These are phyloP conservation scores for Chaetomiaceae sp. DNA, from an alignment of 2,329 filamentous ascomycete species.

Conservation along the genomic window DNA sequence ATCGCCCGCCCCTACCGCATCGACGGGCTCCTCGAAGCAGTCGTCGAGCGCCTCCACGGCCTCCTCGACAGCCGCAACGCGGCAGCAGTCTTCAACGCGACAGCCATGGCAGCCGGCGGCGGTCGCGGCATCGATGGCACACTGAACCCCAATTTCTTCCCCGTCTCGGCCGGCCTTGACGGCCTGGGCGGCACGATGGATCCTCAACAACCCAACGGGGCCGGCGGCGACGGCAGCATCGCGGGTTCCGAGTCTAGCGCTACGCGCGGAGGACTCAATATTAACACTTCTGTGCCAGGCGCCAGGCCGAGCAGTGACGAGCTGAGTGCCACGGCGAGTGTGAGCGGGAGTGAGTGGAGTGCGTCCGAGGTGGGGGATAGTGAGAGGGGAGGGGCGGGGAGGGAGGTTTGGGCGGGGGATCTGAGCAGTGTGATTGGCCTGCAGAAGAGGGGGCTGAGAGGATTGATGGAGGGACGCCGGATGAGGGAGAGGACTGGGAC, in stretches of 20 bases:
- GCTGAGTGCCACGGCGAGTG: slow-evolving; percentile 46
- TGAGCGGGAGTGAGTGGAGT: slow-evolving; percentile 54
- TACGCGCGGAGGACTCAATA: slow-evolving; percentile 38
- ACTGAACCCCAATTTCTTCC: slow-evolving; percentile 60
- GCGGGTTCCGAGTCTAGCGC: slow-evolving; percentile 18
- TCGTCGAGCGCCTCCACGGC: slow-evolving; percentile 84
- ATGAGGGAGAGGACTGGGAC: slow-evolving; percentile 68
- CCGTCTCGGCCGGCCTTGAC: slow-evolving; percentile 45
- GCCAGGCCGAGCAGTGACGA: slow-evolving; percentile 44
- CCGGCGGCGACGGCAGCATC: background rate
- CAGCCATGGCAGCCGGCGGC: slow-evolving; percentile 94
- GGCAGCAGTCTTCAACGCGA: slow-evolving; percentile 95
- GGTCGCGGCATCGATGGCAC: slow-evolving; percentile 73
- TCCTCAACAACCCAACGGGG: slow-evolving; percentile 20
- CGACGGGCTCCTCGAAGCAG: slow-evolving; percentile 86
- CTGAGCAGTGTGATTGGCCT: slow-evolving; percentile 87
- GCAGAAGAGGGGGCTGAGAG: slow-evolving; percentile 87
- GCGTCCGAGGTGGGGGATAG: slow-evolving; percentile 47
- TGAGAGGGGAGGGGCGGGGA: slow-evolving; percentile 33
- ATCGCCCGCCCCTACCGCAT: slow-evolving; percentile 89
- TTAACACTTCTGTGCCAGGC: slow-evolving; percentile 43
- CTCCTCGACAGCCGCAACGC: slow-evolving; percentile 90
- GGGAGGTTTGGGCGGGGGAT: slow-evolving; percentile 76
- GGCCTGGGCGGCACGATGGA: slow-evolving; percentile 28
- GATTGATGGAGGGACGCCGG: slow-evolving; percentile 88